Evolutionary conservation across 441 rosid species (phyloP), one percentile per base, ranked within the genome.

Genomic region (Populus hybrid): DNA sequence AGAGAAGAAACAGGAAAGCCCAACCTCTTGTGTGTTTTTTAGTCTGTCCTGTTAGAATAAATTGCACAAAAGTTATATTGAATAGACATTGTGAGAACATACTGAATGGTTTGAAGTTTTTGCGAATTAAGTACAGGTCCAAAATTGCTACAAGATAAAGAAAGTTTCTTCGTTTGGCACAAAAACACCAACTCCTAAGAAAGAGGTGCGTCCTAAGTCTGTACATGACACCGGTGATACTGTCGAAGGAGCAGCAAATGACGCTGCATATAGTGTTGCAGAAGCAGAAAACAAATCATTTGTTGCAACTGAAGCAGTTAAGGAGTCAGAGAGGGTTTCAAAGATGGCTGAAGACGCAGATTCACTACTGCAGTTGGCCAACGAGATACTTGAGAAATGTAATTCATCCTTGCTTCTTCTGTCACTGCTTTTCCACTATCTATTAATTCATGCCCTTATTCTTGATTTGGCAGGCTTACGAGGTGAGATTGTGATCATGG

Each of bases 231-330:
- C 78, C 54, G 69, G 61, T 30, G 89, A 86, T 71, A 80, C 83
- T 10, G 63, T 81, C 28, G 86, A 83, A 76, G 90, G 85, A 57
- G 90, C 90, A 68, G 89, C 93, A 12, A 42, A 54, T 0, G 81
- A 89, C 32, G 89, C 90, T 68, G 93, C 95, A 35, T 80, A 81
- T 78, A 85, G 79, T 74, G 77, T 88, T 32, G 90, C 88, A 0
- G 91, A 91, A 70, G 91, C 95, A 72, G 95, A 91, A 84, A 91
- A 88, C 80, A 89, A 87, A 77, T 84, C 90, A 7, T 84, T 83
- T 79, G 86, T 88, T 70, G 95, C 91, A 40, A 89, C 90, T 30
- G 93, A 89, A 81, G 89, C 91, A 65, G 87, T 91, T 69, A 88
- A 85, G 77, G 95, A 91, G 83, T 88, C 89, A 1, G 95, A 88